These are phyloP conservation scores for Fusarium sp. DNA, from an alignment of 2,329 filamentous ascomycete genomes.

Conservation along the genomic window DNA sequence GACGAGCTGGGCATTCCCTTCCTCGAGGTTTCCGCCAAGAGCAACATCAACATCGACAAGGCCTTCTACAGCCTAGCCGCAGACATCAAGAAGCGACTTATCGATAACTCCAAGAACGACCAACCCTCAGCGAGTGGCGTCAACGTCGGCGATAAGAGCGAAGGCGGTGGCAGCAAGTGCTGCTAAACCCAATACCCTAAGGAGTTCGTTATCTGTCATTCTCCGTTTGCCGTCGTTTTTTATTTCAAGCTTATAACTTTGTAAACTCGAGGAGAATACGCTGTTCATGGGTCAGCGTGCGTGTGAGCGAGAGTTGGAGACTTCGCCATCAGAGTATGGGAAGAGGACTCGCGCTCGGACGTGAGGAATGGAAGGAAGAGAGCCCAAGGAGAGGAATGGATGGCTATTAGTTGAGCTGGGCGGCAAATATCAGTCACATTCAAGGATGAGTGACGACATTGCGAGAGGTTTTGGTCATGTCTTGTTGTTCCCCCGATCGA, in stretches of 20 bases:
- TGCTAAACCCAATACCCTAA: constrained; percentile 65
- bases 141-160: constrained; percentile 74
- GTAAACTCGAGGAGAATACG: constrained; percentile 33
- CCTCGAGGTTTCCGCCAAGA: constrained; percentile 98
- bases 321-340: constrained; percentile 21
- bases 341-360: constrained; percentile 9
- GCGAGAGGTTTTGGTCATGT: constrained; percentile 42
- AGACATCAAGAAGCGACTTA: constrained; percentile 98
- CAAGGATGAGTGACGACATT: constrained; percentile 35
- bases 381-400: constrained; percentile 29
- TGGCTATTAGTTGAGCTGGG: constrained; percentile 30
- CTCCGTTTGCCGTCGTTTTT: constrained; percentile 37
- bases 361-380: constrained; percentile 11
- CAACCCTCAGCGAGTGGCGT: constrained; percentile 69
- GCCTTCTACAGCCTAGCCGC: constrained; percentile 95
- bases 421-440: constrained; percentile 36
- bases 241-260: constrained; percentile 42
- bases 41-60: constrained; percentile 99
- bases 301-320: constrained; percentile 35
- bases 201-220: constrained; percentile 35
- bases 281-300: constrained; percentile 27
- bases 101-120: constrained; percentile 88
- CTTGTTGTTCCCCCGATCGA: constrained; percentile 37
- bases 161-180: constrained; percentile 75
- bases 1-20: constrained; percentile 98